Evolutionary conservation across 2,329 filamentous ascomycete species (phyloP).

Genomic region (Colletotrichum higginsianum): DNA sequence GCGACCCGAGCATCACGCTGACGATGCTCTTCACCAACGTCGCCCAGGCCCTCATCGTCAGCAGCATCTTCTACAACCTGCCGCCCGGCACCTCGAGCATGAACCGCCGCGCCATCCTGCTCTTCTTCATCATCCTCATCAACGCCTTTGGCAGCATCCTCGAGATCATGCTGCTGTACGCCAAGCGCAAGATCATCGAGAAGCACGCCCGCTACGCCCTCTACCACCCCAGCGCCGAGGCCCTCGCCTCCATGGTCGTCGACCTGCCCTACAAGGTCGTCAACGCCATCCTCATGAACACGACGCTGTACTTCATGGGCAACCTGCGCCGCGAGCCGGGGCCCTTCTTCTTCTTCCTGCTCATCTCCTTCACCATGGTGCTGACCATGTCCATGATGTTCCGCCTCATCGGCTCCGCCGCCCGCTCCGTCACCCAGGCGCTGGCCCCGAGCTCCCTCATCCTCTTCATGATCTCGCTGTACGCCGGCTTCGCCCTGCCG

Average conservation of each 20-base stretch:
- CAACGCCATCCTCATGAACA: constrained; percentile 54
- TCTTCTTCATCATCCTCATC: constrained; percentile 69
- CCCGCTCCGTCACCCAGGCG: constrained; percentile 66
- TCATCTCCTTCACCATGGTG: constrained; percentile 72
- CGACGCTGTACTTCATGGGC: constrained; percentile 60
- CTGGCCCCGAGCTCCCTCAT: constrained; percentile 67
- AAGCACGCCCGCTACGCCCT: constrained; percentile 59
- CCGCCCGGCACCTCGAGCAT: constrained; percentile 60
- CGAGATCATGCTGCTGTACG: constrained; percentile 56
- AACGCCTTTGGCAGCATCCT: constrained; percentile 62
- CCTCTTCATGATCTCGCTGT: constrained; percentile 60
- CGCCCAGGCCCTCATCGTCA: constrained; percentile 66
- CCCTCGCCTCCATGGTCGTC: constrained; percentile 45
- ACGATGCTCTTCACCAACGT: constrained; percentile 60
- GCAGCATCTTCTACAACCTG: constrained; percentile 65
- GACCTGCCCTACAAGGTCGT: constrained; percentile 54
- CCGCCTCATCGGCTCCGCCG: constrained; percentile 58
- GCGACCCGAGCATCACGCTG: constrained; percentile 57
- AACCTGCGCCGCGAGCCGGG: constrained; percentile 64
- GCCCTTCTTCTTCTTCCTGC: constrained; percentile 76
- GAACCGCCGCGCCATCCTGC: constrained; percentile 60
- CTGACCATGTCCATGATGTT: constrained; percentile 78
- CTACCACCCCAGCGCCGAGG: constrained; percentile 55
- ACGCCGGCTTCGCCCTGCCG: constrained; percentile 64
- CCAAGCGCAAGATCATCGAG: constrained; percentile 55